Conservation (phyloP, 176 grass and related monocot species). For the Juncus inflexus region DNA sequence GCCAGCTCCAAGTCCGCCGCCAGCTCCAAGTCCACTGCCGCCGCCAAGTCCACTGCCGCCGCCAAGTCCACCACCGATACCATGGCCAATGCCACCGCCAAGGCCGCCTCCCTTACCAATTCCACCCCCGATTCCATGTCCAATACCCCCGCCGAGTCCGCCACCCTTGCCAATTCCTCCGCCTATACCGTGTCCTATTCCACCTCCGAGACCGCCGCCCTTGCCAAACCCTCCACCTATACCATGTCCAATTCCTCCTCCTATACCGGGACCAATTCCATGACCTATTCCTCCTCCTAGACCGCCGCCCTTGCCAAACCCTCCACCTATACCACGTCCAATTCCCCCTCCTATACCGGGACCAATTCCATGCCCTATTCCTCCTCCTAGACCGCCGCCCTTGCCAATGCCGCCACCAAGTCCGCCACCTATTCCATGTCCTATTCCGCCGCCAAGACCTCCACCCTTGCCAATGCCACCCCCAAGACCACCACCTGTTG, state of each 20-base stretch:
- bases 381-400: slow-evolving; percentile 20
- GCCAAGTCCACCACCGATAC: slow-evolving; percentile 22
- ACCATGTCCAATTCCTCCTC: slow-evolving; percentile 11
- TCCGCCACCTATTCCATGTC: slow-evolving; percentile 8
- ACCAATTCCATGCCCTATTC: slow-evolving; percentile 19
- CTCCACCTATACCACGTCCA: slow-evolving; percentile 20
- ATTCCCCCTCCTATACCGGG: slow-evolving; percentile 13
- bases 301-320: slow-evolving; percentile 21
- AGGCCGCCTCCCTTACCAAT: slow-evolving; percentile 23
- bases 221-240: neutral
- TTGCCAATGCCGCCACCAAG: slow-evolving; percentile 11
- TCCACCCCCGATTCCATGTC: slow-evolving; percentile 5
- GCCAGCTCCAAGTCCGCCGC: neutral
- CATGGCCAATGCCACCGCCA: slow-evolving; percentile 23
- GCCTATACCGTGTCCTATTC: slow-evolving; percentile 3
- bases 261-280: neutral
- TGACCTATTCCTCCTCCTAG: neutral
- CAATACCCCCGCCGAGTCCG: slow-evolving; percentile 6
- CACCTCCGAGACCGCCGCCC: slow-evolving; percentile 20
- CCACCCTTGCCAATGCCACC: slow-evolving; percentile 9
- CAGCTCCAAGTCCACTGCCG: slow-evolving; percentile 1
- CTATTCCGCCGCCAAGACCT: slow-evolving; percentile 18
- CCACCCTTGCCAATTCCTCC: slow-evolving; percentile 23
- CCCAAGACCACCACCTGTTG: slow-evolving; percentile 12
- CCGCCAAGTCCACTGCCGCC: slow-evolving; percentile 20